These are phyloP conservation scores for Populus ilicifolia DNA, from an alignment of 345 rosid species.

Conservation along the genomic window DNA sequence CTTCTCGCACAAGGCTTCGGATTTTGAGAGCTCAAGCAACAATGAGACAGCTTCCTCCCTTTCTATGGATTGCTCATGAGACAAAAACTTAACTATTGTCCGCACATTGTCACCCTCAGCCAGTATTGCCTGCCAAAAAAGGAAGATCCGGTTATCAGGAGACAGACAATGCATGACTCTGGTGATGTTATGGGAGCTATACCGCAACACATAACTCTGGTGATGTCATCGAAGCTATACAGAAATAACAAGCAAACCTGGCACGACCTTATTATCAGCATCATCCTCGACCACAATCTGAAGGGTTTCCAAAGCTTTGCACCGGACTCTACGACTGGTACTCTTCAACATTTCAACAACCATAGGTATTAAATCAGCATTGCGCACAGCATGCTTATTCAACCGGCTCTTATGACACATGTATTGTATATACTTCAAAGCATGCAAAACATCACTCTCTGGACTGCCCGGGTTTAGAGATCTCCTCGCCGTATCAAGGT, in stretches of 20 bases:
- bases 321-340: constrained; percentile 67
- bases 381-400: constrained; percentile 53
- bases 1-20: constrained; percentile 76
- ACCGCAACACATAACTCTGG: neutral
- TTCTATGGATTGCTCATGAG: constrained; percentile 70
- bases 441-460: constrained; percentile 60
- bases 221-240: neutral
- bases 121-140: constrained; percentile 62
- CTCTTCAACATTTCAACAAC: constrained; percentile 72
- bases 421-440: constrained; percentile 51
- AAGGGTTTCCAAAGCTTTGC: constrained; percentile 73
- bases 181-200: constrained; percentile 1
- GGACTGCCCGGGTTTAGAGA: constrained; percentile 53
- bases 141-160: constrained; percentile 17
- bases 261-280: constrained; percentile 72
- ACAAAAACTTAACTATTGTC: constrained; percentile 74
- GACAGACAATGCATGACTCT: neutral
- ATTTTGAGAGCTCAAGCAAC: constrained; percentile 82
- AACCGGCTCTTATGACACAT: constrained; percentile 53
- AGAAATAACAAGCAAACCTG: constrained; percentile 14
- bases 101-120: constrained; percentile 92
- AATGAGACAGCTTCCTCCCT: constrained; percentile 85
- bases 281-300: constrained; percentile 71
- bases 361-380: constrained; percentile 70
- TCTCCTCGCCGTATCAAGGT: constrained; percentile 75